phyloP scores from a whole-genome alignment of 768 basidiomycete genomes.

The Mycena amicta region DNA sequence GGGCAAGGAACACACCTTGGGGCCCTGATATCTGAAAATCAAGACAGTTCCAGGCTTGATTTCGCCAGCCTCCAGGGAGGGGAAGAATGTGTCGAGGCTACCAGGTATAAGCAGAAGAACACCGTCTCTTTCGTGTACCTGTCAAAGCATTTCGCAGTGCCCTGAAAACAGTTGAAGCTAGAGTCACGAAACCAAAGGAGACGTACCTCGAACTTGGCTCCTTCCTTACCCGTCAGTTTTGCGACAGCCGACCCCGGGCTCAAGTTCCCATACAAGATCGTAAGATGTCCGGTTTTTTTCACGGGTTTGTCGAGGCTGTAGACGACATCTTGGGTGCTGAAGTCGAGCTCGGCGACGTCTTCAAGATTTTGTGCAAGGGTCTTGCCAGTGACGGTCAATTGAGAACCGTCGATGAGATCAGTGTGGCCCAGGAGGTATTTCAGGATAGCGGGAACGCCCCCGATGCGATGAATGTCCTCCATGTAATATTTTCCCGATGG shows the following conservation, averaged over 20 bases:
- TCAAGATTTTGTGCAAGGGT: slow-evolving; percentile 86
- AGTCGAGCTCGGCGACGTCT: slow-evolving; percentile 72
- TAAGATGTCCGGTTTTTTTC: slow-evolving; percentile 84
- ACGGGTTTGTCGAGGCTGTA: slow-evolving; percentile 74
- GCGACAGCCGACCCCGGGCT: slow-evolving; percentile 87
- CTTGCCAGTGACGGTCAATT: slow-evolving; percentile 89
- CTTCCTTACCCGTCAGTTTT: slow-evolving; percentile 94
- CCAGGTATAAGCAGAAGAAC: too few relatives aligned
- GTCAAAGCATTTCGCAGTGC: slow-evolving; percentile 78
- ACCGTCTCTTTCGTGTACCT: too few relatives aligned
- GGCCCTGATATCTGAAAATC: slow-evolving; percentile 87
- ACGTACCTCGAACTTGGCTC: slow-evolving; percentile 76
- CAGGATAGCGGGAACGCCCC: slow-evolving; percentile 81
- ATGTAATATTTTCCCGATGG: slow-evolving; percentile 88
- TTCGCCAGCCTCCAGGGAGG: slow-evolving; percentile 71
- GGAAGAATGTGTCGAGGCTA: slow-evolving; percentile 72
- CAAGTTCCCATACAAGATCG: slow-evolving; percentile 86
- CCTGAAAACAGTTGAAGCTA: slow-evolving; percentile 40
- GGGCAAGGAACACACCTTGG: too few relatives aligned
- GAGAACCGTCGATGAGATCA: slow-evolving; percentile 76
- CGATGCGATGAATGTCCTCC: slow-evolving; percentile 86
- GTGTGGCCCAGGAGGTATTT: slow-evolving; percentile 83
- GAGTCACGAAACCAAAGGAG: slow-evolving; percentile 6
- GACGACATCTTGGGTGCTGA: slow-evolving; percentile 78
- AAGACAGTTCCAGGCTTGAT: slow-evolving; percentile 76